A percentile compares a stretch with the other conserved stretches of the same genome.
Evolutionary conservation across 148 eudicot genomes (phyloP).

Genomic region (Talinum fruticosum): DNA sequence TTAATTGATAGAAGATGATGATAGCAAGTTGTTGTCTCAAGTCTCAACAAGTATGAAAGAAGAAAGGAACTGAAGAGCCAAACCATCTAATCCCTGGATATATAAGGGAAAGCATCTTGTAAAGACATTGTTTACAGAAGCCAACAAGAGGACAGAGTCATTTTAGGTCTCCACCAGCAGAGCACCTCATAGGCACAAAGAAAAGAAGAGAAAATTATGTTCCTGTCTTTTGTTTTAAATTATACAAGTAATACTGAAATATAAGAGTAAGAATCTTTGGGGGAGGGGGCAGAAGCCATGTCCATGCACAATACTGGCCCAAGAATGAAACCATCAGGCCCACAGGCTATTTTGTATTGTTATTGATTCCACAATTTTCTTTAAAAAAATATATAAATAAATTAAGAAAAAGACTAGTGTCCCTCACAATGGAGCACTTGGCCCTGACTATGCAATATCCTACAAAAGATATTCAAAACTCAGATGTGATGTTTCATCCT

Average conservation of each 20-base stretch:
- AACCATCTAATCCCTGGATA: neutral
- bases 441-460: neutral
- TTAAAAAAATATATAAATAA: too few relatives aligned
- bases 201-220: neutral
- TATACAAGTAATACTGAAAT: neutral
- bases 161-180: neutral
- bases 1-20: neutral
- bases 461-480: neutral
- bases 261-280: neutral
- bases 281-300: neutral
- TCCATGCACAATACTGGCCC: neutral
- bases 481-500: neutral
- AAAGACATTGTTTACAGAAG: neutral
- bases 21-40: neutral
- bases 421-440: neutral
- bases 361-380: neutral
- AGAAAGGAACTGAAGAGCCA: neutral
- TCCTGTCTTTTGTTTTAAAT: neutral
- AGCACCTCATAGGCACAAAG: neutral
- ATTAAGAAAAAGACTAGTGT: neutral
- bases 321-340: too few relatives aligned
- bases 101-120: neutral
- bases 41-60: neutral
- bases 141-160: neutral
- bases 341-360: neutral